Percentiles rank a stretch among this genome's conserved stretches.
phyloP scores from a whole-genome alignment of 768 basidiomycete genomes.

The Lactarius hengduanensis region DNA sequence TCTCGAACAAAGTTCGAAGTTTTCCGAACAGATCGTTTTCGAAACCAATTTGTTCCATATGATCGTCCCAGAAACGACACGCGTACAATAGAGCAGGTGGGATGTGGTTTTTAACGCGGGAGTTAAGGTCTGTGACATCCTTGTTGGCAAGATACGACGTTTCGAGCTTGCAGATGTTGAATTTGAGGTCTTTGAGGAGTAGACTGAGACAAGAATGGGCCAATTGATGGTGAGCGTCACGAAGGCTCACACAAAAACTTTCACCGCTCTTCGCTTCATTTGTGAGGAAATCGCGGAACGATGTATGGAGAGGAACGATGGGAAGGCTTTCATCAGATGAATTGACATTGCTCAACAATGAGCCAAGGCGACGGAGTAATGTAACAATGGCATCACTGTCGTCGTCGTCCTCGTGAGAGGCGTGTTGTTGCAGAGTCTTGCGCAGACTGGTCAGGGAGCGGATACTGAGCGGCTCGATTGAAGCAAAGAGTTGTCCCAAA shows the following conservation, averaged over 20 bases:
- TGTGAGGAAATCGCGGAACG: conserved; percentile 9
- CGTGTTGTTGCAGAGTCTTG: neutral
- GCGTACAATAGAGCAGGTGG: neutral
- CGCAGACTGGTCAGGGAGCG: neutral
- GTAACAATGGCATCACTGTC: neutral
- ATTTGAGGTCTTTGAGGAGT: neutral
- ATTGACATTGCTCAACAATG: conserved; percentile 7
- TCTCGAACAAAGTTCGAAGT: neutral
- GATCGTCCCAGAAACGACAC: conserved; percentile 5
- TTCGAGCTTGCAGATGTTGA: conserved; percentile 8
- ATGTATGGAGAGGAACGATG: neutral
- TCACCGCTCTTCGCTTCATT: neutral
- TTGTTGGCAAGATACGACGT: neutral
- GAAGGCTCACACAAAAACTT: neutral
- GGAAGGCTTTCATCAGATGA: neutral
- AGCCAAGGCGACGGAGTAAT: neutral
- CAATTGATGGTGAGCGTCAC: neutral
- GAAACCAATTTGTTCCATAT: neutral
- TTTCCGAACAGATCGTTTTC: neutral
- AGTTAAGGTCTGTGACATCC: neutral
- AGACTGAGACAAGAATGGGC: neutral
- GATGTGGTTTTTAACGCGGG: neutral
- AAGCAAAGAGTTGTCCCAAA: neutral
- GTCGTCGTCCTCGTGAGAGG: no score
- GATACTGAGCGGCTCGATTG: neutral